Conservation (phyloP, 495 filamentous ascomycete genomes). For the Hamigera avellanea region DNA sequence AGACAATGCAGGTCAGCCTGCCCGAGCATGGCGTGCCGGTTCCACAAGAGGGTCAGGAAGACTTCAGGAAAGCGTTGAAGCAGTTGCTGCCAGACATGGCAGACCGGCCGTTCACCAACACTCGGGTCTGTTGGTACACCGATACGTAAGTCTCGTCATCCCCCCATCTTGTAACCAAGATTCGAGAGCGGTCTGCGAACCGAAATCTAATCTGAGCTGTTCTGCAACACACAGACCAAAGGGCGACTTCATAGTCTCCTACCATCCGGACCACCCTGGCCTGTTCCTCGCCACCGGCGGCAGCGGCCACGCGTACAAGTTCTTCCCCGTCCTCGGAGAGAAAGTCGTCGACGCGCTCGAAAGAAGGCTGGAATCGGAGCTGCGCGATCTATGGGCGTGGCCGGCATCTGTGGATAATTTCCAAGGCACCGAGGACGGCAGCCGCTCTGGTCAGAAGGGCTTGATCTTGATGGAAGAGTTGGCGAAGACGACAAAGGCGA, state of each 20-base stretch:
- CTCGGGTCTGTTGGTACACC: conserved; percentile 82
- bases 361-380: conserved; percentile 41
- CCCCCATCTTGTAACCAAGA: background rate
- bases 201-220: conserved; percentile 3
- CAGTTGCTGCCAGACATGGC: conserved; percentile 51
- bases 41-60: conserved; percentile 50
- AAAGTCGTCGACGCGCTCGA: conserved; percentile 59
- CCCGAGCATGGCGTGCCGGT: conserved; percentile 25
- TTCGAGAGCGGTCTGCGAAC: background rate
- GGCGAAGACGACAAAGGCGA: conserved; percentile 22
- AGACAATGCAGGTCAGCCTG: conserved; percentile 30
- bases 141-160: conserved; percentile 52
- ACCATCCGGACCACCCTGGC: conserved; percentile 53
- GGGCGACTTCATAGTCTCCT: conserved; percentile 70
- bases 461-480: conserved; percentile 28
- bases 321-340: conserved; percentile 74
- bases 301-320: conserved; percentile 82
- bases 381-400: conserved; percentile 63
- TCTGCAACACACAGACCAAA: conserved; percentile 31
- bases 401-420: conserved; percentile 22
- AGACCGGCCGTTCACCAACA: conserved; percentile 52
- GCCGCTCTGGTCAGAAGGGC: conserved; percentile 16
- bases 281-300: conserved; percentile 79
- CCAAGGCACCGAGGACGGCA: conserved; percentile 48
- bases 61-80: conserved; percentile 47